Percentiles rank a stretch among this genome's conserved stretches.
These are phyloP conservation scores for Rhizophagus clarus DNA, from an alignment of 192 early-diverging fungal species.

Conservation along the genomic window DNA sequence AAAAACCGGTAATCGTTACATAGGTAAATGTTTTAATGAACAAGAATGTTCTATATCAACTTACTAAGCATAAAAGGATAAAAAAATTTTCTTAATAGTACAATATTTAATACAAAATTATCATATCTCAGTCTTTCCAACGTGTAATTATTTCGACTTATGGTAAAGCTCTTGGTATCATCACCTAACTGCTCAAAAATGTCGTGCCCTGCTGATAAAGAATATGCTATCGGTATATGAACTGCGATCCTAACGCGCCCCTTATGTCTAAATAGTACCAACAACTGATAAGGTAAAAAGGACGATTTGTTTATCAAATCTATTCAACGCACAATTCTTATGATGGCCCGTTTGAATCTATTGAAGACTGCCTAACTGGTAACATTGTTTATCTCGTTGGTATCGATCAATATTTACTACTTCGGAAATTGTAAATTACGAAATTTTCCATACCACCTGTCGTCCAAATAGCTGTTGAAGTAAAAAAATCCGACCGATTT, in stretches of 20 bases:
- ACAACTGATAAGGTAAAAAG: constrained; percentile 97
- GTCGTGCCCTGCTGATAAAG: constrained; percentile 93
- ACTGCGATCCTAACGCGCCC: constrained; percentile 91
- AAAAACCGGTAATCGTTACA: too few relatives aligned
- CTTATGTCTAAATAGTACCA: constrained; percentile 99
- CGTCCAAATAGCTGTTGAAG: constrained; percentile 94
- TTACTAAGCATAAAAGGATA: background rate
- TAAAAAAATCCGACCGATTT: constrained; percentile 98
- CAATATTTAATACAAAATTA: too few relatives aligned
- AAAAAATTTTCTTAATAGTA: background rate
- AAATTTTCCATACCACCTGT: constrained; percentile 99
- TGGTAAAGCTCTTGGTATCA: constrained; percentile 84
- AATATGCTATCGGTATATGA: constrained; percentile 86
- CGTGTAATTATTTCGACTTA: constrained; percentile 97
- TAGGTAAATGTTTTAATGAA: too few relatives aligned
- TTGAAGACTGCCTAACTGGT: constrained; percentile 98
- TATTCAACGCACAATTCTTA: constrained; percentile 97
- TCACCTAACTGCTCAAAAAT: constrained; percentile 92
- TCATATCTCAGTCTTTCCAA: constrained; percentile 71
- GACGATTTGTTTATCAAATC: constrained; percentile 91
- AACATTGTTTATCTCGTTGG: constrained; percentile 99
- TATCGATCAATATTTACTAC: constrained; percentile 99
- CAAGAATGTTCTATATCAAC: too few relatives aligned
- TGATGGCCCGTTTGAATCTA: constrained; percentile 99
- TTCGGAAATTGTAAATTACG: constrained; percentile 94